Percentiles rank a stretch among this genome's conserved stretches.
Conservation (phyloP, 2,329 filamentous ascomycete species). For the Paecilomyces fulvus region DNA sequence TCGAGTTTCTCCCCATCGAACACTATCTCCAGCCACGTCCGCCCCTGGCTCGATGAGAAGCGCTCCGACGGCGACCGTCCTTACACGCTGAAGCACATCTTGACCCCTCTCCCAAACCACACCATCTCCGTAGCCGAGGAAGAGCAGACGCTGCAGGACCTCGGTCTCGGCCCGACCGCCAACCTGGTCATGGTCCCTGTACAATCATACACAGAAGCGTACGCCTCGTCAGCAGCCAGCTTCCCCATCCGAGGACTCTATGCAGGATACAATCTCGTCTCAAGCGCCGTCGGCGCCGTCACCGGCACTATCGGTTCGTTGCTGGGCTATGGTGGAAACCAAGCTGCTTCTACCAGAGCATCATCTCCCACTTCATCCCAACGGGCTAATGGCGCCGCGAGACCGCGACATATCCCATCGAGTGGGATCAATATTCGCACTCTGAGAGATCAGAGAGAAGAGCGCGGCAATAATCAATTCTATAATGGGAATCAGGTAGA, state of each 20-base stretch:
- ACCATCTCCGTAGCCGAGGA: conserved; percentile 71
- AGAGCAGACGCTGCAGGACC: conserved; percentile 54
- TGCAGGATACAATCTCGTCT: conserved; percentile 34
- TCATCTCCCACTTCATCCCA: conserved; percentile 2
- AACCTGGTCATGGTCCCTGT: conserved; percentile 76
- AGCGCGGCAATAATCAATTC: conserved; percentile 57
- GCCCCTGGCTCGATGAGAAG: conserved; percentile 66
- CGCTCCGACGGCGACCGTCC: conserved; percentile 51
- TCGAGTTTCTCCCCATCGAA: conserved; percentile 58
- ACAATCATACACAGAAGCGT: conserved; percentile 52
- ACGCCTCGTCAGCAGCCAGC: conserved; percentile 34
- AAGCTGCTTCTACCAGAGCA: conserved; percentile 7
- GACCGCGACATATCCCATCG: conserved; percentile 6
- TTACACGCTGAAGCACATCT: conserved; percentile 76
- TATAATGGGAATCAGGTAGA: conserved; percentile 88
- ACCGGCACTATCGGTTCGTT: conserved; percentile 36
- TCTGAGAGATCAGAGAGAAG: conserved; percentile 46
- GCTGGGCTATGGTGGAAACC: conserved; percentile 30
- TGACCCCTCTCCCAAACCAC: conserved; percentile 68
- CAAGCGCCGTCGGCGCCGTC: conserved; percentile 34
- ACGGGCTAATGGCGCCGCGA: conserved; percentile 4
- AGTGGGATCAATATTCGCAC: conserved; percentile 40
- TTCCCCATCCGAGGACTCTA: conserved; percentile 35
- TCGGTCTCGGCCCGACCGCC: conserved; percentile 69
- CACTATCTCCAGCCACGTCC: conserved; percentile 58